Evolutionary conservation across 805 yeast species (phyloP), one percentile per base, ranked within the genome.

Genomic region (Alloascoidea hylecoeti): DNA sequence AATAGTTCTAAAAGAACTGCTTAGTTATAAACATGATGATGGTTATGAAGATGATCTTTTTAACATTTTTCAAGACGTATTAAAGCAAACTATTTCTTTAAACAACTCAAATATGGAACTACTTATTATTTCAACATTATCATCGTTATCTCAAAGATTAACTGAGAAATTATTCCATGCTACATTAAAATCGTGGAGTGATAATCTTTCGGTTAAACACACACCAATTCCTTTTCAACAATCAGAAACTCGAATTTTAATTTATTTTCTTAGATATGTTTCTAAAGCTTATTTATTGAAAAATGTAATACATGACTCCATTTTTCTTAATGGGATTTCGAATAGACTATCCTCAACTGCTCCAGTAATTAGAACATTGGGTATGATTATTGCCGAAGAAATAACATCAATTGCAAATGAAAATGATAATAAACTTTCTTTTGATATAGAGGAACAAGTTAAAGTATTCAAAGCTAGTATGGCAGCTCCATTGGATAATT

Each of bases 351-450:
- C 63, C 17, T 68, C 79, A 0, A 61, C 63, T 35, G 62, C 72
- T 1, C 47, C 52, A 1, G 50, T 48, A n/a, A 54, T 66, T 2
- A 64, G 82, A 39, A 49, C 61, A 12, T 52, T 76, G 19, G 86
- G 77, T 0, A 70, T 78, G 52, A 48, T 67, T 13, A 51, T 78
- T 4, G 83, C 82, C 1, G 78, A 77, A 46, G 47, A 46, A 1
- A 13, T 50, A 35, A 32, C 54, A 46, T 41, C 40, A 38, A 41
- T 38, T 37, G 36, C 46, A n/a, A 44, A 53, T 41, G 40, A 43
- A 23, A 28, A 38, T 12, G 50, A 56, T 34, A 45, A 45, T 16
- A 12, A 39, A n/a, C 5, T 32, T 36, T 14, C 38, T 23, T 54
- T 60, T 44, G 55, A 47, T 12, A 39, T 51, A 34, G 38, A 41